Evolutionary conservation across 2,329 filamentous ascomycete genomes (phyloP), one percentile per base, ranked within the genome.

Genomic region (Bipolaris gigantea): DNA sequence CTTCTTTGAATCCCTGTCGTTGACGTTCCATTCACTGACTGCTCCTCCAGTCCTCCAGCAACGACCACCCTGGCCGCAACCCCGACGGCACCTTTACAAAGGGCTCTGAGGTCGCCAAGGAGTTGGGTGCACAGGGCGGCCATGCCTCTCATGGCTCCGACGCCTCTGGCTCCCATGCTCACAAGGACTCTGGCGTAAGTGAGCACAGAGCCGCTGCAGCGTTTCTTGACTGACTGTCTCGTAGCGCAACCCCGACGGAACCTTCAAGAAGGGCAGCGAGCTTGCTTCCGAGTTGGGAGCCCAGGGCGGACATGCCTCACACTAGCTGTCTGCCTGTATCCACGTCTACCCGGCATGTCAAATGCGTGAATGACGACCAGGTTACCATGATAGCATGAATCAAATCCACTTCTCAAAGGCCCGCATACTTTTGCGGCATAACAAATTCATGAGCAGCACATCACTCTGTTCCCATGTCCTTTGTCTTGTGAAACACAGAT

Each of bases 171-270:
- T 56, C 61, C 61, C 51, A 61, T 18, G 21, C 13, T 18, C 39
- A 62, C 23, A 25, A 50, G 25, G 33, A 46, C 19, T n/a, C 19
- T 18, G 66, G 67, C 25, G 67, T 71, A 63, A 60, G 65, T 63
- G 21, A 2, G 5, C 8, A 15, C 1, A 39, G 61, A 71, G 50
- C 60, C 68, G 4, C 69, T 71, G 18, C 67, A 70, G 51, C 69
- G 73, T 50, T 66, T 67, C 9, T 5, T 70, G 2, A 54, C 64
- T 36, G 64, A 68, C 51, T 71, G 69, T 15, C 67, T 73, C 9
- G 63, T 71, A 52, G 63, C 67, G 68, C 34, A 80, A 81, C 27
- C 81, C 76, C 64, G 70, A 73, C 47, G 72, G 73, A 40, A 74
- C 72, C 11, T 75, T 75, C 64, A 70, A 67, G 58, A 59, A 64